Evolutionary conservation across 306 rosid species (phyloP).

Genomic region (Pueraria montana): DNA sequence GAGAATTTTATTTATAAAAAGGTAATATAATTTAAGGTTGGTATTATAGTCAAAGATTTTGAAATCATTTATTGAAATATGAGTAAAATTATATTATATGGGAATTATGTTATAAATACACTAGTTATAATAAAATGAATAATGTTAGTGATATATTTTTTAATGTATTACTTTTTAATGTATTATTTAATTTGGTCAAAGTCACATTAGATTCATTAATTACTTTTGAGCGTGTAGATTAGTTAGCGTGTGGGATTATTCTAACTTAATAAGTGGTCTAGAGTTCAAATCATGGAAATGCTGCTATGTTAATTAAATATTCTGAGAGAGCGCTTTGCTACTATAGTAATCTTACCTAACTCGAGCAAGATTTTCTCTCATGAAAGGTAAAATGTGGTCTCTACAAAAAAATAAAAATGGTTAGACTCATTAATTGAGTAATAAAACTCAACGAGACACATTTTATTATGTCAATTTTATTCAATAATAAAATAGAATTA

Average conservation of each 20-base stretch:
- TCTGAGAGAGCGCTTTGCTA: no score
- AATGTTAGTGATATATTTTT: neutral
- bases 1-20: neutral
- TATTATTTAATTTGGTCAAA: neutral
- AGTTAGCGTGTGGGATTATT: no score
- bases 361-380: no score
- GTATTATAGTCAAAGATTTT: neutral
- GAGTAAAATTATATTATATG: neutral
- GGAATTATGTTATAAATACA: neutral
- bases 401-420: no score
- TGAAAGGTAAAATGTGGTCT: no score
- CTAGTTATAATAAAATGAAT: neutral
- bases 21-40: neutral
- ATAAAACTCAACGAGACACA: neutral
- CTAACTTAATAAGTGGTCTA: no score
- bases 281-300: no score
- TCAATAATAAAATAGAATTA: neutral
- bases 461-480: no score
- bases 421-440: neutral
- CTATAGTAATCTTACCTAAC: no score
- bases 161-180: neutral
- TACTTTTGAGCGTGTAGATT: no score
- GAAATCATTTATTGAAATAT: neutral
- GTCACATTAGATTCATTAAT: no score
- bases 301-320: no score